Conservation (phyloP, 179 eudicot species). For the Spinacia oleracea region DNA sequence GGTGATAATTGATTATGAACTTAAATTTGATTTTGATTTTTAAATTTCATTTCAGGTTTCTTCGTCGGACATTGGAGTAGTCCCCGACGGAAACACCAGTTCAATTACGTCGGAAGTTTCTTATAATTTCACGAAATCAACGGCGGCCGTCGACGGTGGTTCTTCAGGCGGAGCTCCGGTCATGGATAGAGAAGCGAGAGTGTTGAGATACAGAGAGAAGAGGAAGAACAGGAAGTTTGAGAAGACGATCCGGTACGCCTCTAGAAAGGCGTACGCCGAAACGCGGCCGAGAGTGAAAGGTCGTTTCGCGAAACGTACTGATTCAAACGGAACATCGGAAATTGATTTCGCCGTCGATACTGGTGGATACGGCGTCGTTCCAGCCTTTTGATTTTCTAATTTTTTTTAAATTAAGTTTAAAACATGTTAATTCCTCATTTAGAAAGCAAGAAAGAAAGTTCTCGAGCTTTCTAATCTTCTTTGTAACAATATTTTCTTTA, state of each 20-base stretch:
- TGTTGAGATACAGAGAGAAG: conserved; percentile 49
- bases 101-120: conserved; percentile 34
- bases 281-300: conserved; percentile 46
- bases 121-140: conserved; percentile 4
- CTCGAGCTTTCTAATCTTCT: background rate
- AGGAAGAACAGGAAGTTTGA: conserved; percentile 49
- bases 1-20: background rate
- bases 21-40: background rate
- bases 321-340: conserved; percentile 22
- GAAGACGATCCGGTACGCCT: conserved; percentile 52
- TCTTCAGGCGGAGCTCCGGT: conserved; percentile 19
- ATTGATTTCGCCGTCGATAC: conserved; percentile 21
- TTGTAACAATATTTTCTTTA: background rate
- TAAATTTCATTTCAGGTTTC: conserved; percentile 35
- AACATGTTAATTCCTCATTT: background rate
- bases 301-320: conserved; percentile 44
- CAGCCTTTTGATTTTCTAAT: conserved; percentile 23
- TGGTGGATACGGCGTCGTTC: conserved; percentile 50
- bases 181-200: conserved; percentile 41
- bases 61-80: conserved; percentile 48
- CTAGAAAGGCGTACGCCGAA: conserved; percentile 48
- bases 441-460: background rate
- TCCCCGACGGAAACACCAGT: conserved; percentile 38
- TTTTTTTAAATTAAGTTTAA: background rate
- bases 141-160: background rate